Evolutionary conservation across 1,284 basidiomycete genomes (phyloP).

Genomic region (Moesziomyces parantarcticus): DNA sequence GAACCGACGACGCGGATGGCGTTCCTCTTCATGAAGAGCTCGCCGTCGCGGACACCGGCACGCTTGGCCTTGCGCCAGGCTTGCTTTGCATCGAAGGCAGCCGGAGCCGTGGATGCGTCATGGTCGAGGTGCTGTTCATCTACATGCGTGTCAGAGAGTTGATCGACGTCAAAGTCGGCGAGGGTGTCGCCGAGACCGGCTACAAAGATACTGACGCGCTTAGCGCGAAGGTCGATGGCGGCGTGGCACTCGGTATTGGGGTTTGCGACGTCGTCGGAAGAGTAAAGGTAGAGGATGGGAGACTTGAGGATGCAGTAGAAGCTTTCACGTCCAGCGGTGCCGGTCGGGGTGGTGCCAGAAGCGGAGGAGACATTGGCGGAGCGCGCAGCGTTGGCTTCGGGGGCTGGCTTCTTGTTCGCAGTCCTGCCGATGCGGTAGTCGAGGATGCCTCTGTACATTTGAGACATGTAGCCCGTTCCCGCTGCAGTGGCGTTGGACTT

Average conservation of each 20-base stretch:
- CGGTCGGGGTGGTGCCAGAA: slow-evolving; percentile 16
- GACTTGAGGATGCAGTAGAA: slow-evolving; percentile 63
- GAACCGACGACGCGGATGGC: slow-evolving; percentile 60
- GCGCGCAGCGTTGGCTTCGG: slow-evolving; percentile 9
- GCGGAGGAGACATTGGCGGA: slow-evolving; percentile 10
- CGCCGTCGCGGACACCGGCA: slow-evolving; percentile 55
- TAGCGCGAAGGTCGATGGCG: slow-evolving; percentile 62
- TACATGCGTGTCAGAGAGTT: neutral
- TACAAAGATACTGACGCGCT: slow-evolving; percentile 62
- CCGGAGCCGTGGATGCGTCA: slow-evolving; percentile 13
- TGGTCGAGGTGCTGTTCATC: slow-evolving; percentile 20
- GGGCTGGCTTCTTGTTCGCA: slow-evolving; percentile 15
- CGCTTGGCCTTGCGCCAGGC: slow-evolving; percentile 44
- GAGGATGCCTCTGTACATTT: slow-evolving; percentile 61
- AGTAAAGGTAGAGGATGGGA: slow-evolving; percentile 65
- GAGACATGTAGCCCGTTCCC: slow-evolving; percentile 54
- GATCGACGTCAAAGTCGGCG: slow-evolving; percentile 50
- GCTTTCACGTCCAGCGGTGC: slow-evolving; percentile 43
- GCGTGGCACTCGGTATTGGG: slow-evolving; percentile 62
- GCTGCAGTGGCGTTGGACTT: slow-evolving; percentile 7
- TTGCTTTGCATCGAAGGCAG: slow-evolving; percentile 13
- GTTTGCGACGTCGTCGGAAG: slow-evolving; percentile 52
- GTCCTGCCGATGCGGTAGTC: slow-evolving; percentile 49
- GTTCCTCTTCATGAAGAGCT: slow-evolving; percentile 65
- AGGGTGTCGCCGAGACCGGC: slow-evolving; percentile 57